A percentile compares a stretch with the other conserved stretches of the same genome.
Evolutionary conservation across 768 basidiomycete genomes (phyloP).

Genomic region (Clitopilus passeckerianus): DNA sequence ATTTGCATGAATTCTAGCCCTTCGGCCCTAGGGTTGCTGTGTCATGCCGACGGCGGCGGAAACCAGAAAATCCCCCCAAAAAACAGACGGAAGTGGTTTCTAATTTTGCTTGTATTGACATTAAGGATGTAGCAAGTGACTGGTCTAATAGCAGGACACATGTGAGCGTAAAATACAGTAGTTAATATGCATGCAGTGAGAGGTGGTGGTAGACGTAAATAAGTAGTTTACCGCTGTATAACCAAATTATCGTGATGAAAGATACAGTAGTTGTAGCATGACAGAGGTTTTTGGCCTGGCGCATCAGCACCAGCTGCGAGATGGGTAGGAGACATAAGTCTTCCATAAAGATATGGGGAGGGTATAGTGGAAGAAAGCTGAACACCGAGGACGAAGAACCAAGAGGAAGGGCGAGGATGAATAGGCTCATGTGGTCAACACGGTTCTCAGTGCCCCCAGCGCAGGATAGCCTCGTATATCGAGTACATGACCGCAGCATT

Average conservation of each 20-base stretch:
- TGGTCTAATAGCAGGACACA: not conserved
- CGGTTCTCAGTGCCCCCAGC: constrained; percentile 36
- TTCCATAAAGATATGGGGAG: not conserved
- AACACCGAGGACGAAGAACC: no score
- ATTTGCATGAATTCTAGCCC: no score
- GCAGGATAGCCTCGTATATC: constrained; percentile 83
- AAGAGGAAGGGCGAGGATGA: no score
- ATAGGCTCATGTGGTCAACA: not conserved
- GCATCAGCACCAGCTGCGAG: not conserved
- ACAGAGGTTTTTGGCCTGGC: not conserved
- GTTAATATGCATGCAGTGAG: not conserved
- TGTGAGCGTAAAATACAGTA: not conserved
- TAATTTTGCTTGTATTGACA: not conserved
- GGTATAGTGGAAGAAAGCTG: not conserved
- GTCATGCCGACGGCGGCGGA: not conserved
- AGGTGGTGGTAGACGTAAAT: not conserved
- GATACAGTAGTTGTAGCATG: not conserved
- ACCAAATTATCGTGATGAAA: not conserved
- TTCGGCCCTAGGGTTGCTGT: no score
- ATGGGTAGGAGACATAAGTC: no score
- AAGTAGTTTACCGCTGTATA: not conserved
- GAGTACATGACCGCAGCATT: constrained; percentile 97
- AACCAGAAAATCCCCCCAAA: not conserved
- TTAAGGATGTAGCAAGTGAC: not conserved
- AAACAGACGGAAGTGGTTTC: no score